Conservation (phyloP, 352 stramenopile species). For the Pythium inflatum region DNA sequence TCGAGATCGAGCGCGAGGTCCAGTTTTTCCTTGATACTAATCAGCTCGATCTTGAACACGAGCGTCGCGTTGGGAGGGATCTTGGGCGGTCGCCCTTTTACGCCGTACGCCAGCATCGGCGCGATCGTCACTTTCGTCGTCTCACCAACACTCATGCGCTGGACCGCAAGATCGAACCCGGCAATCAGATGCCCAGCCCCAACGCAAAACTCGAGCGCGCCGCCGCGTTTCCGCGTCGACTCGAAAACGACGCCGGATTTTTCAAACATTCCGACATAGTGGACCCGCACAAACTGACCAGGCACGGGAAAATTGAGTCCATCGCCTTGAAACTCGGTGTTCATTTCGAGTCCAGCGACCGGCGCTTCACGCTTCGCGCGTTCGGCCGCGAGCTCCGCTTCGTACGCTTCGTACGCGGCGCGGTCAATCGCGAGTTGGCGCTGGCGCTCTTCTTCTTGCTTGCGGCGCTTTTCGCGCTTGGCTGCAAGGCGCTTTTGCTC, state of each 20-base stretch:
- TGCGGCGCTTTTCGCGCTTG: conserved; percentile 56
- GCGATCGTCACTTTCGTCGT: conserved; percentile 65
- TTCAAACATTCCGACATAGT: conserved; percentile 70
- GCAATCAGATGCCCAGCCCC: conserved; percentile 68
- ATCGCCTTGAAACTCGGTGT: conserved; percentile 65
- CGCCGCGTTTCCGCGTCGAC: conserved; percentile 60
- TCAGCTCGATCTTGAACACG: conserved; percentile 81
- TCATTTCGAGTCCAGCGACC: conserved; percentile 51
- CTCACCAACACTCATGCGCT: conserved; percentile 79
- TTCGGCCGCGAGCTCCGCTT: conserved; percentile 48
- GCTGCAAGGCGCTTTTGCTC: conserved; percentile 65
- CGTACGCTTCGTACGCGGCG: conserved; percentile 44
- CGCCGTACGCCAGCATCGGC: conserved; percentile 70
- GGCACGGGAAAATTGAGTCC: conserved; percentile 54
- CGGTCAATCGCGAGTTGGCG: conserved; percentile 50
- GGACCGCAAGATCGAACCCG: conserved; percentile 70
- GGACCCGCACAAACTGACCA: conserved; percentile 73
- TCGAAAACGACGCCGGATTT: conserved; percentile 60
- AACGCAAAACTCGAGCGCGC: conserved; percentile 75
- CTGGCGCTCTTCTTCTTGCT: conserved; percentile 52
- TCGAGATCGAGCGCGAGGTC: conserved; percentile 34
- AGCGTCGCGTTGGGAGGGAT: conserved; percentile 75
- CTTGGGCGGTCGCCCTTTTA: conserved; percentile 65
- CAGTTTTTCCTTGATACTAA: conserved; percentile 80
- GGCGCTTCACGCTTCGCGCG: conserved; percentile 45